phyloP scores from a whole-genome alignment of 1,139 yeast genomes.

The Debaryomyces nepalensis region DNA sequence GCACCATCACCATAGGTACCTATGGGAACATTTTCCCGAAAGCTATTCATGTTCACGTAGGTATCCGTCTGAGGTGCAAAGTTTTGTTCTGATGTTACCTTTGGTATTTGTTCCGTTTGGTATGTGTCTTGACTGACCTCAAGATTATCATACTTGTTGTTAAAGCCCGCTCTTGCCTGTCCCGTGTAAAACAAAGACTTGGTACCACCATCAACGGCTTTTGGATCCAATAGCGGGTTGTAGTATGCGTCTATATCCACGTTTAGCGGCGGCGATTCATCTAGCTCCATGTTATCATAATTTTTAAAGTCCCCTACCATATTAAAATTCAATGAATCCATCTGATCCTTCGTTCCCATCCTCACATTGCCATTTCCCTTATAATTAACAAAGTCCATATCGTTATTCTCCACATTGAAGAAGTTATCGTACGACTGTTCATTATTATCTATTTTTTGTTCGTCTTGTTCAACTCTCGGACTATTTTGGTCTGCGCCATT shows the following conservation, averaged over 20 bases:
- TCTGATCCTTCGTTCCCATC: background rate
- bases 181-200: slow-evolving; percentile 5
- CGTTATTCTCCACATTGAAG: slow-evolving; percentile 4
- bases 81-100: slow-evolving; percentile 8
- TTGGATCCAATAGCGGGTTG: slow-evolving; percentile 21
- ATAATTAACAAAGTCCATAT: background rate
- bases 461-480: slow-evolving; percentile 4
- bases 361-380: background rate
- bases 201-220: background rate
- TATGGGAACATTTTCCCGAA: background rate
- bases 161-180: background rate
- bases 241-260: slow-evolving; percentile 38
- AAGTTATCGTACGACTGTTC: slow-evolving; percentile 6
- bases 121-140: background rate
- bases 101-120: background rate
- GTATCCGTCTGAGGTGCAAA: slow-evolving; percentile 2
- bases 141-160: background rate
- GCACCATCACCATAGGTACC: slow-evolving; percentile 21
- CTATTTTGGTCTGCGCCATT: background rate
- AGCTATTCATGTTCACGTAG: slow-evolving; percentile 2
- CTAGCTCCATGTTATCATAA: slow-evolving; percentile 41
- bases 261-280: slow-evolving; percentile 46
- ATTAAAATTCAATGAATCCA: slow-evolving; percentile 15
- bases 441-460: slow-evolving; percentile 1
- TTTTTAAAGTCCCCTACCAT: slow-evolving; percentile 40